Percentiles rank a stretch among this genome's conserved stretches.
Conservation (phyloP, 352 stramenopile genomes). For the Halophytophthora polymorphica region DNA sequence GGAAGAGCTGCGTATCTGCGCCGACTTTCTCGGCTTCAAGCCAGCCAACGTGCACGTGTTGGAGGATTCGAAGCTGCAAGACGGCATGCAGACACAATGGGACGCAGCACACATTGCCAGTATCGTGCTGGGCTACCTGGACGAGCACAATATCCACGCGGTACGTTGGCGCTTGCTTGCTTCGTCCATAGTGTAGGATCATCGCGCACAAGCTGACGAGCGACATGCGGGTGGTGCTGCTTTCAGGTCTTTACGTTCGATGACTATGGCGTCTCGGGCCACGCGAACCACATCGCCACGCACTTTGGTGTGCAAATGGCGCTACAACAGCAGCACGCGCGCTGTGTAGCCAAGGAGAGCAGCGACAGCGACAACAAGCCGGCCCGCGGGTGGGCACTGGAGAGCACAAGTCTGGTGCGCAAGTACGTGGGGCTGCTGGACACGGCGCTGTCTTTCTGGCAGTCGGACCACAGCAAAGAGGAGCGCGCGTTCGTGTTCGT, state of each 20-base stretch:
- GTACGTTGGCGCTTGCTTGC: conserved; percentile 25
- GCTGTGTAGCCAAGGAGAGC: conserved; percentile 14
- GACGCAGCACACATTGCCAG: conserved; percentile 53
- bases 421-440: conserved; percentile 90
- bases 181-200: not conserved
- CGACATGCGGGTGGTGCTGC: not conserved
- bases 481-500: conserved; percentile 53
- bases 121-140: conserved; percentile 54
- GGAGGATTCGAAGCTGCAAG: conserved; percentile 81
- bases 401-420: conserved; percentile 72
- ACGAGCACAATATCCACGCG: conserved; percentile 55
- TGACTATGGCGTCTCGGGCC: conserved; percentile 88
- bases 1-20: conserved; percentile 75
- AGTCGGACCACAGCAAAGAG: conserved; percentile 10
- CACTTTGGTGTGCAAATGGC: conserved; percentile 56
- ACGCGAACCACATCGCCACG: conserved; percentile 91
- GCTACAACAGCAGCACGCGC: conserved; percentile 39
- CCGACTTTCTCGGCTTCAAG: conserved; percentile 50
- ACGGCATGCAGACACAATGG: conserved; percentile 85
- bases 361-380: conserved; percentile 8
- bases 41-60: conserved; percentile 54
- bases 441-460: conserved; percentile 44
- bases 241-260: conserved; percentile 93
- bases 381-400: conserved; percentile 57
- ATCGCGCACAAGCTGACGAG: not conserved